Evolutionary conservation across 208 protist species (phyloP), one percentile per base, ranked within the genome.

Genomic region (Trypanosoma boissoni): DNA sequence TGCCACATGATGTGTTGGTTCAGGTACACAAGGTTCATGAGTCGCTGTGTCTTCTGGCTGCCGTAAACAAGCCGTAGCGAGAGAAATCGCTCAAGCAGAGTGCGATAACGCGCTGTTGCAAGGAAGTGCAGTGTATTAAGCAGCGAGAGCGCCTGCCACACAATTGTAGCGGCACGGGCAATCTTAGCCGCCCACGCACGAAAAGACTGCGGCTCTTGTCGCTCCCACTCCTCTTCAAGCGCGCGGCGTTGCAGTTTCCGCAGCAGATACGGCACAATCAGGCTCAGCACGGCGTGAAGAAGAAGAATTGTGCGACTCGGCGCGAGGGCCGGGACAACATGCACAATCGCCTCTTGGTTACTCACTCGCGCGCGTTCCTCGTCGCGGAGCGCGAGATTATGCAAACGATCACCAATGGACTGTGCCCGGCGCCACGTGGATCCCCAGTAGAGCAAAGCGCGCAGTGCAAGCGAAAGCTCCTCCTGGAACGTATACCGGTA

Each of bases 1-100:
- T 73, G 64, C 87, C 86, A 95, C 66, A 62, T 78, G 26, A 95
- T 63, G 61, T 95, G 85, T 70, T 95, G 91, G 46, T 95, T 92
- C 43, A 97, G 66, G 62, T 89, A 95, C 42, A 93, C 63, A 31
- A 97, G 36, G 57, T 92, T 92, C 8, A 80, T 86, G 45, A 95
- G 76, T 59, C 86, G 82, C 62, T 75, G 53, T 69, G 90, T 90
- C 16, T 72, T 67, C 72, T 92, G 85, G 26, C 68, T 88, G 51
- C 88, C 86, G 73, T 92, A 86, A 20, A 97, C 91, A 9, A 92
- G 61, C n/a, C 82, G 79, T 8, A 97, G 74, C 0, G 75, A 88
- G 37, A 95, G 66, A 5, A 94, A 32, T 1, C 89, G 81, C 68
- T 97, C 91, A 7, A 85, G 37, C 43, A 94, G 65, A 28, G 69